Conservation (phyloP, 352 stramenopile genomes). For the Phytophthora podocarpi region DNA sequence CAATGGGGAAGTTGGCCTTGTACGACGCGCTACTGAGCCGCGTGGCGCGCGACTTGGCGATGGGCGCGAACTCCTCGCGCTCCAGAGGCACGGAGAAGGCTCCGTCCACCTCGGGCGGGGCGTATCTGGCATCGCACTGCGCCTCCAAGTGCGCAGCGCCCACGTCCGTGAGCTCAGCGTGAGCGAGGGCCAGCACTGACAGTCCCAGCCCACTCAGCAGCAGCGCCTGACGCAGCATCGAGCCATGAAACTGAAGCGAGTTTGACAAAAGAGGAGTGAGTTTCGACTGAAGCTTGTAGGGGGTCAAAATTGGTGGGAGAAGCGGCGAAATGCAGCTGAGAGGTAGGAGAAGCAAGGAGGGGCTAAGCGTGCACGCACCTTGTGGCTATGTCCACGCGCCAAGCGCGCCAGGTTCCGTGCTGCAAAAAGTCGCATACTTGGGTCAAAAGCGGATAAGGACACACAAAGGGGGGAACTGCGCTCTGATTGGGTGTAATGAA, state of each 20-base stretch:
- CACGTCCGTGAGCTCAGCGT: conserved; percentile 32
- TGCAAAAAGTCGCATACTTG: conserved; percentile 39
- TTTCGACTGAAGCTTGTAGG: conserved; percentile 2
- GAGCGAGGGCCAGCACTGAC: conserved; percentile 48
- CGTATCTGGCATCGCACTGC: conserved; percentile 63
- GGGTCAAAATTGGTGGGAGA: not conserved
- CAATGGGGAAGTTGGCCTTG: conserved; percentile 72
- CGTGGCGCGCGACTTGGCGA: conserved; percentile 51
- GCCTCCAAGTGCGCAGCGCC: conserved; percentile 32
- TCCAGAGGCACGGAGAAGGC: conserved; percentile 62
- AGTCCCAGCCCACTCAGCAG: conserved; percentile 54
- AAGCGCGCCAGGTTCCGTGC: conserved; percentile 36
- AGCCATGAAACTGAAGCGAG: conserved; percentile 24
- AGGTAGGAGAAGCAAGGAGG: not conserved
- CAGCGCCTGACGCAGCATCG: conserved; percentile 49
- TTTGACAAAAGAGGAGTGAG: conserved; percentile 3
- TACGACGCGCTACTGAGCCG: conserved; percentile 66
- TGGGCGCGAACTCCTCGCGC: conserved; percentile 49
- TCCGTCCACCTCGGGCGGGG: conserved; percentile 43
- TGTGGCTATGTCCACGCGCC: conserved; percentile 29
- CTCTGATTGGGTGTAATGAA: conserved; percentile 4
- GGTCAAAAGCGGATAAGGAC: not conserved
- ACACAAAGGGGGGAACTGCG: too few relatives aligned
- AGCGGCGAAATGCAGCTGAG: not conserved
- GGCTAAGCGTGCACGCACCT: conserved; percentile 28